Evolutionary conservation across 257 asterid genomes (phyloP), one percentile per base, ranked within the genome.

Genomic region (Solanum chilense): DNA sequence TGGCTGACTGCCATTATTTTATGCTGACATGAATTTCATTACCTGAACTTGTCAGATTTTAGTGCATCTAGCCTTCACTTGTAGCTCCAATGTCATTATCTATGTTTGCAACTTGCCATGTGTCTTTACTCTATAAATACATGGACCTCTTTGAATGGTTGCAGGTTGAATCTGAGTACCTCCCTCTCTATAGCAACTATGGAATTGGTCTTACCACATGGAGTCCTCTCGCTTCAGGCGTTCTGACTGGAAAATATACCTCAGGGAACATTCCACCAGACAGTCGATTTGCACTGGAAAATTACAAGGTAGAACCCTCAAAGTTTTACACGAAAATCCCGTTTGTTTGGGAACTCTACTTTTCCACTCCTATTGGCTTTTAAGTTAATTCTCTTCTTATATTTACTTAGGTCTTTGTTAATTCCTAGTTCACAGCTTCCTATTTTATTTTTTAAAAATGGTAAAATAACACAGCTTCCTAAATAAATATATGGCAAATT

Each of bases 201-300:
- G 99, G 99, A 29, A 88, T 93, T 45, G 99, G 98, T 85, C 99
- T 97, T 87, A 95, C 99, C 42, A 97, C 99, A 44, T 97, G 99
- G 99, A 97, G 99, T 80, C 99, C 99, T 3, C 98, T 97, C 58
- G 99, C 99, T 3, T 97, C 99, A 75, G 99, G 99, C 44, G 98
- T 96, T 88, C 93, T 97, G 77, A 93, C 98, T 3, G 99, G 99
- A 81, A 97, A 97, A 88, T 97, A 97, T 87, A 91, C 88, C 78
- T 68, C 91, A 7, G 97, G 94, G 70, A 86, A 90, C 66, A 90
- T 95, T 90, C 99, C 99, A 81, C 84, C 98, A 7, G 99, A 95
- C 85, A 94, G 97, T 86, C 93, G 99, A 80, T 97, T 97, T 87
- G 95, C 98, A 70, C 89, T 97, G 95, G 99, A 97, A 64, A 97